Evolutionary conservation across 169 alveolate species (phyloP).

Genomic region (Eimeria falciformis): DNA sequence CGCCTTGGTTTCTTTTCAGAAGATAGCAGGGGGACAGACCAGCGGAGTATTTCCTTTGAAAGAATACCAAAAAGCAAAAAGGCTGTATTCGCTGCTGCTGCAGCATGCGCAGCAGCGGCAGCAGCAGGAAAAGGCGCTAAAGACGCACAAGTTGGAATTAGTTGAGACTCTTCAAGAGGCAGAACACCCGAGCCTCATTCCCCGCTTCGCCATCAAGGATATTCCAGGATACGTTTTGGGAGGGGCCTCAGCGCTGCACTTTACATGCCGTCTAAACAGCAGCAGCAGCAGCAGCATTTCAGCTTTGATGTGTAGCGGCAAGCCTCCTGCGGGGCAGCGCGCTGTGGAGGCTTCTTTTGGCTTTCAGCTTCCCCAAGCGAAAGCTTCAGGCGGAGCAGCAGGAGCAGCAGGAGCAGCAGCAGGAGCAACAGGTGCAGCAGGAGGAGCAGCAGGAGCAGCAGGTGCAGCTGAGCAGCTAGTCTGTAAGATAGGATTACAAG

Average conservation of each 20-base stretch:
- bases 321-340: neutral
- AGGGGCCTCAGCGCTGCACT: neutral
- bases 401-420: neutral
- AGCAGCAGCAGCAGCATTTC: neutral
- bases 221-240: neutral
- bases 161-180: neutral
- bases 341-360: neutral
- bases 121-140: neutral
- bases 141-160: neutral
- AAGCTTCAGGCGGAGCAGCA: neutral
- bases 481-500: neutral
- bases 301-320: neutral
- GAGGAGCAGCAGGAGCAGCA: neutral
- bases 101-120: neutral
- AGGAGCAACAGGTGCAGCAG: neutral
- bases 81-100: neutral
- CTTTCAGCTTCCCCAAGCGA: neutral
- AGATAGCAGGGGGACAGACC: neutral
- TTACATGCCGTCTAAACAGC: slow-evolving; percentile 11
- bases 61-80: neutral
- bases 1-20: neutral
- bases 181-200: neutral
- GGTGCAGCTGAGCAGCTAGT: neutral
- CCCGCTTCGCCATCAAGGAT: neutral
- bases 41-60: slow-evolving; percentile 9